Percentiles rank a stretch among this genome's conserved stretches.
Evolutionary conservation across 2,329 filamentous ascomycete genomes (phyloP).

Genomic region (Fusarium clavum): DNA sequence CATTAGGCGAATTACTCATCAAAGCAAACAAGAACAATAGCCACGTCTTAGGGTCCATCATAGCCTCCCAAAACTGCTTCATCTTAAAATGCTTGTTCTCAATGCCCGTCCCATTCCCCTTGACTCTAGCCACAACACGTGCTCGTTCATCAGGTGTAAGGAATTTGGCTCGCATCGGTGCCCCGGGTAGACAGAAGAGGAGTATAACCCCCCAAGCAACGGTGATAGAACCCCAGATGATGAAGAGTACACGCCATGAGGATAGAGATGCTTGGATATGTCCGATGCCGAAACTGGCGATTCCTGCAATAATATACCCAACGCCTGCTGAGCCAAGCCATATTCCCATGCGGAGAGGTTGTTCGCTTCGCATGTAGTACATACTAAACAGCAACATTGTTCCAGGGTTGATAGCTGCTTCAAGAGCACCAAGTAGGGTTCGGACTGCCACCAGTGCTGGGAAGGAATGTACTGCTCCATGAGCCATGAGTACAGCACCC

Average conservation of each 20-base stretch:
- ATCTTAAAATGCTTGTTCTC: slow-evolving; percentile 64
- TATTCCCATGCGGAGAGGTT: slow-evolving; percentile 35
- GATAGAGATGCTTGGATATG: slow-evolving; percentile 27
- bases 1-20: slow-evolving; percentile 66
- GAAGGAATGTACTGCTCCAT: slow-evolving; percentile 5
- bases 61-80: slow-evolving; percentile 60
- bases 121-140: slow-evolving; percentile 61
- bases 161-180: slow-evolving; percentile 62
- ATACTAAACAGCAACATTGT: slow-evolving; percentile 37
- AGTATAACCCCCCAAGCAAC: slow-evolving; percentile 65
- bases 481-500: slow-evolving; percentile 9
- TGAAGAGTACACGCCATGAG: slow-evolving; percentile 26
- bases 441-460: background rate
- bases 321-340: slow-evolving; percentile 35
- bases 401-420: slow-evolving; percentile 12
- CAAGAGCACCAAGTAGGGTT: background rate
- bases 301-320: slow-evolving; percentile 37
- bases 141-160: slow-evolving; percentile 58
- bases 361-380: slow-evolving; percentile 38
- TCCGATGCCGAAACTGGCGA: slow-evolving; percentile 38
- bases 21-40: slow-evolving; percentile 65
- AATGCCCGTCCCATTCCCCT: slow-evolving; percentile 62
- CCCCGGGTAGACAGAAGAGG: slow-evolving; percentile 64
- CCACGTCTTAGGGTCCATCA: slow-evolving; percentile 69
- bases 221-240: slow-evolving; percentile 44